phyloP scores from a whole-genome alignment of 2,329 filamentous ascomycete species.

The Talaromyces sp. region DNA sequence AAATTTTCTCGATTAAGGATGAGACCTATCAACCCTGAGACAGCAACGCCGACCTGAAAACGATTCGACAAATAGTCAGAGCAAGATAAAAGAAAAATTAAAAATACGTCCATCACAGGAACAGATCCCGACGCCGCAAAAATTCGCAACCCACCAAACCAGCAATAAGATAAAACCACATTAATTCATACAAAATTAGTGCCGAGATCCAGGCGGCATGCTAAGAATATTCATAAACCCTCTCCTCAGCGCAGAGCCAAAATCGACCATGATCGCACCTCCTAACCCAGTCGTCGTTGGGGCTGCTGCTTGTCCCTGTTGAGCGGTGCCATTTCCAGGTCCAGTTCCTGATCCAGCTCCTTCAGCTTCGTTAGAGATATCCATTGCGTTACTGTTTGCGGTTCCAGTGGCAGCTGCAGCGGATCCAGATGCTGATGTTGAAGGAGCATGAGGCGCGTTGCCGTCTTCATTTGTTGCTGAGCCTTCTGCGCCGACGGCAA shows the following conservation, averaged over 20 bases:
- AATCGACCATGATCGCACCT: slow-evolving; percentile 5
- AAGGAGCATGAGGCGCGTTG: slow-evolving; percentile 4
- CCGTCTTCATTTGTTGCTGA: slow-evolving; percentile 22
- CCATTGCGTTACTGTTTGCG: background rate
- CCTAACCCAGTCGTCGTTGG: background rate
- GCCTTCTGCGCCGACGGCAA: slow-evolving; percentile 43
- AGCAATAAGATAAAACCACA: too few relatives aligned
- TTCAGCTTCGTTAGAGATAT: background rate
- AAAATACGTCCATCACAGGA: background rate
- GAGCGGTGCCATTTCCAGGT: background rate
- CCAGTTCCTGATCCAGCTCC: background rate
- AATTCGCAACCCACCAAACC: too few relatives aligned
- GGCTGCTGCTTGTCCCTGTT: background rate
- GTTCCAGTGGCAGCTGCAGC: background rate
- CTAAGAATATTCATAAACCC: slow-evolving; percentile 18
- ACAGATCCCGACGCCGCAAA: background rate
- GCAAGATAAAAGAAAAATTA: background rate
- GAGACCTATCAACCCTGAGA: too few relatives aligned
- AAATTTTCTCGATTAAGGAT: background rate
- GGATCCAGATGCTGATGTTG: background rate
- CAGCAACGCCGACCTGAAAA: too few relatives aligned
- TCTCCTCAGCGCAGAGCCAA: slow-evolving; percentile 12
- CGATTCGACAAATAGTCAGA: background rate
- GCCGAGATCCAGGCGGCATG: slow-evolving; percentile 6
- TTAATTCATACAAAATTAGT: background rate